These are phyloP conservation scores for Lojkania enalia DNA, from an alignment of 2,329 filamentous ascomycete species.

Conservation along the genomic window DNA sequence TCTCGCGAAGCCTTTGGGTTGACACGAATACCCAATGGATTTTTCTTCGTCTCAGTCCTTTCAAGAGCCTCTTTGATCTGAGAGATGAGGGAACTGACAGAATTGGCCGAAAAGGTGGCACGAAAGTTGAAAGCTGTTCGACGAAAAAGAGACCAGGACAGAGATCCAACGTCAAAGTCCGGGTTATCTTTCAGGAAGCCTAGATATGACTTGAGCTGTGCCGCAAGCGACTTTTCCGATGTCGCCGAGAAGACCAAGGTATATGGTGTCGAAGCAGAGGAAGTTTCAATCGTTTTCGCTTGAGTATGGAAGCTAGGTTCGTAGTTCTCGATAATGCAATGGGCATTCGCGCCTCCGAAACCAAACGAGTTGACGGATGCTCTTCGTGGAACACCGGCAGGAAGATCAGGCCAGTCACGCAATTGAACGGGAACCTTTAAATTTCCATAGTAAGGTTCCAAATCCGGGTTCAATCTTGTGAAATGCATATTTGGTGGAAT, in stretches of 20 bases:
- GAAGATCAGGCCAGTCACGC: conserved; percentile 12
- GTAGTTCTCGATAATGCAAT: conserved; percentile 26
- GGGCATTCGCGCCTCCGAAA: conserved; percentile 29
- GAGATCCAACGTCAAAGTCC: conserved; percentile 1
- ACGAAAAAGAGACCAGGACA: conserved; percentile 14
- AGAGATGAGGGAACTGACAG: neutral
- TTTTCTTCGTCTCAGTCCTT: neutral
- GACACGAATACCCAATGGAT: neutral
- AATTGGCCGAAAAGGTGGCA: conserved; percentile 1
- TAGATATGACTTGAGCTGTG: neutral
- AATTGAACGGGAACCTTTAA: conserved; percentile 11
- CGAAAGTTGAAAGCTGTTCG: conserved; percentile 3
- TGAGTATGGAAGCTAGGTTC: neutral
- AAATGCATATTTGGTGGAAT: conserved; percentile 31
- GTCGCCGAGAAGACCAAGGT: conserved; percentile 17
- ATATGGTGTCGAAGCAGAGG: neutral
- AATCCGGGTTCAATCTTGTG: conserved; percentile 9
- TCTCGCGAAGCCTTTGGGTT: neutral
- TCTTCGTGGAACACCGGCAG: conserved; percentile 5
- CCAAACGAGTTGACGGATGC: conserved; percentile 23
- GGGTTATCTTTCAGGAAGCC: conserved; percentile 4
- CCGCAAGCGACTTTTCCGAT: conserved; percentile 5
- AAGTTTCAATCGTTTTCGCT: neutral
- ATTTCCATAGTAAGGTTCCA: conserved; percentile 6
- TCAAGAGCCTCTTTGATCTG: conserved; percentile 2